phyloP scores from a whole-genome alignment of 164 flowering plant genomes.

The grape (Vitis vinifera) region DNA sequence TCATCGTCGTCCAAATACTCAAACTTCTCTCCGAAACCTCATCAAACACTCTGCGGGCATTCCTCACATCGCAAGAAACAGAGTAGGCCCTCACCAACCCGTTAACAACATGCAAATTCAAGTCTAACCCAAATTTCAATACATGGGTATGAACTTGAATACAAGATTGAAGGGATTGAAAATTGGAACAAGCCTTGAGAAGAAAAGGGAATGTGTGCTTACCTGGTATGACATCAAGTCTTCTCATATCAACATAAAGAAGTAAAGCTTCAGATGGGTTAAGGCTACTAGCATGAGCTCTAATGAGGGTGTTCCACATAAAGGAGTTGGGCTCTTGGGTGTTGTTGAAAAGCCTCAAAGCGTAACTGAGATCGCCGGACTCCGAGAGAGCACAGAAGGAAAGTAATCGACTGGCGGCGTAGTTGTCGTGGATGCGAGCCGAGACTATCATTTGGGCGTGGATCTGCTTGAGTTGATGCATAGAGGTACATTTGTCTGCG shows the following conservation, averaged over 20 bases:
- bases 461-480: constrained; percentile 61
- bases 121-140: constrained; percentile 46
- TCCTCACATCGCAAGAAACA: constrained; percentile 25
- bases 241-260: constrained; percentile 47
- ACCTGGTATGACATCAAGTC: constrained; percentile 42
- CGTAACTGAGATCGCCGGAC: constrained; percentile 48
- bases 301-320: constrained; percentile 69
- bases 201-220: constrained; percentile 69
- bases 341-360: constrained; percentile 38
- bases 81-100: constrained; percentile 51
- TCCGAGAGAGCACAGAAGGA: constrained; percentile 54
- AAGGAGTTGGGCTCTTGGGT: constrained; percentile 51
- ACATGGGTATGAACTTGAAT: constrained; percentile 55
- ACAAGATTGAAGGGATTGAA: constrained; percentile 19
- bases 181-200: constrained; percentile 55
- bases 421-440: constrained; percentile 54
- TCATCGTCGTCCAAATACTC: constrained; percentile 60
- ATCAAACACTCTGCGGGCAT: constrained; percentile 54
- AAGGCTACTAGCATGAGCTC: constrained; percentile 45
- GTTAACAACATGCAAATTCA: constrained; percentile 56
- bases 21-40: constrained; percentile 45
- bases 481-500: constrained; percentile 56
- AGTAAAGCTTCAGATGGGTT: constrained; percentile 39
- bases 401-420: constrained; percentile 63
- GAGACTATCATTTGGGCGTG: constrained; percentile 65